These are phyloP conservation scores for Tremella mesenterica DNA, from an alignment of 768 basidiomycete genomes.

Conservation along the genomic window DNA sequence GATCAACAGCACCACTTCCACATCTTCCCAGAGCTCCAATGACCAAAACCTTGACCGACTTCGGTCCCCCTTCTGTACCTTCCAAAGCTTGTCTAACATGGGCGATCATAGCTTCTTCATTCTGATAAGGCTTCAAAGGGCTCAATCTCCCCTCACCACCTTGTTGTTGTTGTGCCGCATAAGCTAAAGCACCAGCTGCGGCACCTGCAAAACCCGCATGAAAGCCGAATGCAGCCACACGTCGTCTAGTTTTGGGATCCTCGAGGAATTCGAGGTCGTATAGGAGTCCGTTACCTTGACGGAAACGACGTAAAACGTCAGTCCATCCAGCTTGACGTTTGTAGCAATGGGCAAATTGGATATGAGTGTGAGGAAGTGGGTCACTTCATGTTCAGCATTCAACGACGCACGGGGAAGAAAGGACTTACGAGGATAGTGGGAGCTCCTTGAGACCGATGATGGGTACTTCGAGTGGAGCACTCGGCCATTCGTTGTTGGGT, in stretches of 20 bases:
- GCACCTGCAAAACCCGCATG: constrained; percentile 96
- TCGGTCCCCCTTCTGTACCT: constrained; percentile 47
- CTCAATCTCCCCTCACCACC: constrained; percentile 54
- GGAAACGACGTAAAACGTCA: constrained; percentile 73
- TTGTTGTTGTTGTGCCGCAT: constrained; percentile 56
- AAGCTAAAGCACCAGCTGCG: constrained; percentile 72
- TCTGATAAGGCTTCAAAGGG: constrained; percentile 65
- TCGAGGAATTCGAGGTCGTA: constrained; percentile 95
- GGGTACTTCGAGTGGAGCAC: constrained; percentile 61
- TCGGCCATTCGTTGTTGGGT: constrained; percentile 79
- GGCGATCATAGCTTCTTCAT: constrained; percentile 74
- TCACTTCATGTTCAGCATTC: constrained; percentile 41
- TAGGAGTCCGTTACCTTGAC: constrained; percentile 65
- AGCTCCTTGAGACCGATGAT: constrained; percentile 97
- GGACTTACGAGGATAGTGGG: constrained; percentile 56
- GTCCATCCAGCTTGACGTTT: constrained; percentile 92
- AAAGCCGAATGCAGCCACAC: constrained; percentile 96
- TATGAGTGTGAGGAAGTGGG: constrained; percentile 85
- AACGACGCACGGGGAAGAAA: not conserved
- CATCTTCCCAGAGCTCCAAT: constrained; percentile 94
- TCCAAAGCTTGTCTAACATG: constrained; percentile 60
- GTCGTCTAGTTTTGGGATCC: constrained; percentile 63
- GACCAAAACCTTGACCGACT: constrained; percentile 67
- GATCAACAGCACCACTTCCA: constrained; percentile 85
- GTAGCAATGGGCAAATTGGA: constrained; percentile 97